A percentile compares a stretch with the other conserved stretches of the same genome.
Evolutionary conservation across 75 land plant genomes (phyloP).

Genomic region (Pinus albicaulis): DNA sequence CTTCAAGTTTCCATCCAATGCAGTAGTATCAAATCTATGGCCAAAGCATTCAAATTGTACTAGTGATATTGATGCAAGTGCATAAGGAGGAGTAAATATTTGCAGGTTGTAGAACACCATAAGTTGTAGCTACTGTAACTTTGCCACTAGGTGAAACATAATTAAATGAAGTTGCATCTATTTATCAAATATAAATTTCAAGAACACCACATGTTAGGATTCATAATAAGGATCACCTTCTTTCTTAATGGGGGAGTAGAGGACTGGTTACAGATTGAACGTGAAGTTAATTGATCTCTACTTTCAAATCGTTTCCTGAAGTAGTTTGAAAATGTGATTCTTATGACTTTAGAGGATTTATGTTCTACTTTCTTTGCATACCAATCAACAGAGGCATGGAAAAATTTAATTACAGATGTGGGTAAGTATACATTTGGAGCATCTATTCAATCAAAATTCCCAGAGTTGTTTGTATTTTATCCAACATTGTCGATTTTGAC

Average conservation of each 20-base stretch:
- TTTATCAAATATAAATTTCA: background rate
- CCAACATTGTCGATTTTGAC: background rate
- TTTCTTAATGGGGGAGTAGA: background rate
- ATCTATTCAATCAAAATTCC: constrained; percentile 32
- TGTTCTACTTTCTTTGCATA: constrained; percentile 24
- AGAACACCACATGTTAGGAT: background rate
- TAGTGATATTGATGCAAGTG: constrained; percentile 80
- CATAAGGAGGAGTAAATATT: constrained; percentile 96
- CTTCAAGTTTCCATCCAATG: constrained; percentile 96
- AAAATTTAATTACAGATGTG: constrained; percentile 14
- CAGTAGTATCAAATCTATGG: constrained; percentile 82
- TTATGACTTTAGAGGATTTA: constrained; percentile 9
- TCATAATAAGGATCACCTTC: background rate
- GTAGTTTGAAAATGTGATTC: background rate
- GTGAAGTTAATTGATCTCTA: background rate
- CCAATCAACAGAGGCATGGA: constrained; percentile 38
- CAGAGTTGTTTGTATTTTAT: constrained; percentile 2
- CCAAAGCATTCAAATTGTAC: constrained; percentile 84
- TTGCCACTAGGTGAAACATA: constrained; percentile 41
- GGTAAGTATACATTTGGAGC: constrained; percentile 25
- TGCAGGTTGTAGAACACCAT: constrained; percentile 94
- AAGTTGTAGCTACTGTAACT: constrained; percentile 80
- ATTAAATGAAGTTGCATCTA: background rate
- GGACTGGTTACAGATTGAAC: no score
- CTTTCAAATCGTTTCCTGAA: background rate